These are phyloP conservation scores for Nitzschia sp. DNA, from an alignment of 108 stramenopile genomes.

Conservation along the genomic window DNA sequence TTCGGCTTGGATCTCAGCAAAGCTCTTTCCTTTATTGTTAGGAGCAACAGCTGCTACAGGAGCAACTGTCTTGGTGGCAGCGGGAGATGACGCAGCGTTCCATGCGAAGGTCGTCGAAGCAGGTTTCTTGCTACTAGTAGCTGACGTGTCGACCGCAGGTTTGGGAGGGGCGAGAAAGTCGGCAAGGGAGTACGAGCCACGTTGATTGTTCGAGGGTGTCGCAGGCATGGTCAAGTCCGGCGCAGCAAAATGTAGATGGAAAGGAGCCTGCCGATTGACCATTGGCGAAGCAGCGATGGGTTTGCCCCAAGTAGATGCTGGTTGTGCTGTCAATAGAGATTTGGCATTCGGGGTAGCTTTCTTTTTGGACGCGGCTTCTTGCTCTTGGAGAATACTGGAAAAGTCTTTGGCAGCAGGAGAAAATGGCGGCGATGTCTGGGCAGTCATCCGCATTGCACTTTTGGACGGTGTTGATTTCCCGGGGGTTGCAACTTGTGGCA, in stretches of 20 bases:
- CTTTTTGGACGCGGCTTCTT: neutral
- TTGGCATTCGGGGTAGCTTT: neutral
- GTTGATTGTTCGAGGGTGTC: slow-evolving; percentile 8
- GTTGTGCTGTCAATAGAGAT: neutral
- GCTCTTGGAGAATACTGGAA: neutral
- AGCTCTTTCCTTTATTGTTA: slow-evolving; percentile 11
- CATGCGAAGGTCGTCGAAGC: too few species aligned
- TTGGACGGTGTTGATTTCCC: too few species aligned
- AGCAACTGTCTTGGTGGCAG: slow-evolving; percentile 15
- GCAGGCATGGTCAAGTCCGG: neutral
- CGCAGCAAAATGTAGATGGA: slow-evolving; percentile 16
- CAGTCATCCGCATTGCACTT: neutral
- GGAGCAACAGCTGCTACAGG: neutral
- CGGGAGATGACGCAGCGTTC: slow-evolving; percentile 3
- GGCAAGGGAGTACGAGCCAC: slow-evolving; percentile 14
- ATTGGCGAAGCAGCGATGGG: neutral
- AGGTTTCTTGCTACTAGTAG: slow-evolving; percentile 3
- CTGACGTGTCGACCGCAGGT: neutral
- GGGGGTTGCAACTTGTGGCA: slow-evolving; percentile 19
- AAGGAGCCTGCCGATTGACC: neutral
- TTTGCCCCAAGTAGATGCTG: too few species aligned
- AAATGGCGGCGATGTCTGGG: neutral
- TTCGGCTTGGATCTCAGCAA: slow-evolving; percentile 72
- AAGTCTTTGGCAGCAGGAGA: neutral
- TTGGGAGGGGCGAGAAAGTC: slow-evolving; percentile 33